These are phyloP conservation scores for Basipetospora chlamydospora DNA, from an alignment of 2,329 filamentous ascomycete species.

Conservation along the genomic window DNA sequence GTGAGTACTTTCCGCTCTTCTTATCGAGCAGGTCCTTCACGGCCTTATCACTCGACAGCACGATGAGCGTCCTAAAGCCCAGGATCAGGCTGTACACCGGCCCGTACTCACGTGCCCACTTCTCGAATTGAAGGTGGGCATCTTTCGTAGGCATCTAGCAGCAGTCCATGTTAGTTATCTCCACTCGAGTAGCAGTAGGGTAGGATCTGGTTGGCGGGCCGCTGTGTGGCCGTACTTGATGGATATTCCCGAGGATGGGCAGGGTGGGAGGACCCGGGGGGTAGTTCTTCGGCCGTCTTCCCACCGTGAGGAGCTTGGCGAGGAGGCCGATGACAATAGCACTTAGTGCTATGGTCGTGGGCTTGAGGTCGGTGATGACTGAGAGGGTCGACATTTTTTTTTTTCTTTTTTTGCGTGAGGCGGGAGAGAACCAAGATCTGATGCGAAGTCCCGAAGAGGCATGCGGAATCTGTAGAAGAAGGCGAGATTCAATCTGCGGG, in stretches of 20 bases:
- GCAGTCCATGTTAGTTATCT: neutral
- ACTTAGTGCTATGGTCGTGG: conserved; percentile 1
- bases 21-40: conserved; percentile 39
- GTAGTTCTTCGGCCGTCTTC: conserved; percentile 10
- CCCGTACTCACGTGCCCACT: conserved; percentile 37
- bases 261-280: conserved; percentile 36
- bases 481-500: too few species aligned
- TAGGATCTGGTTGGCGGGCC: too few species aligned
- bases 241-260: conserved; percentile 36
- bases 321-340: conserved; percentile 1
- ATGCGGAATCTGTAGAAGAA: too few species aligned
- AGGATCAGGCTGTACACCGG: conserved; percentile 36
- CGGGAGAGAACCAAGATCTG: too few species aligned
- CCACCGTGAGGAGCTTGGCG: conserved; percentile 1
- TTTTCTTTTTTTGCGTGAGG: too few species aligned
- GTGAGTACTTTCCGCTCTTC: conserved; percentile 4
- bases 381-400: too few species aligned
- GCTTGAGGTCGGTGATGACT: too few species aligned
- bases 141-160: conserved; percentile 23
- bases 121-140: conserved; percentile 29
- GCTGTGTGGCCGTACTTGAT: conserved; percentile 14
- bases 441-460: too few species aligned
- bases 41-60: conserved; percentile 27
- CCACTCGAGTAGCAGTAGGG: too few species aligned
- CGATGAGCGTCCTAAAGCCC: conserved; percentile 30